Evolutionary conservation across 2,329 filamentous ascomycete species (phyloP), one percentile per base, ranked within the genome.

Genomic region (Trichoderma endophyticum): DNA sequence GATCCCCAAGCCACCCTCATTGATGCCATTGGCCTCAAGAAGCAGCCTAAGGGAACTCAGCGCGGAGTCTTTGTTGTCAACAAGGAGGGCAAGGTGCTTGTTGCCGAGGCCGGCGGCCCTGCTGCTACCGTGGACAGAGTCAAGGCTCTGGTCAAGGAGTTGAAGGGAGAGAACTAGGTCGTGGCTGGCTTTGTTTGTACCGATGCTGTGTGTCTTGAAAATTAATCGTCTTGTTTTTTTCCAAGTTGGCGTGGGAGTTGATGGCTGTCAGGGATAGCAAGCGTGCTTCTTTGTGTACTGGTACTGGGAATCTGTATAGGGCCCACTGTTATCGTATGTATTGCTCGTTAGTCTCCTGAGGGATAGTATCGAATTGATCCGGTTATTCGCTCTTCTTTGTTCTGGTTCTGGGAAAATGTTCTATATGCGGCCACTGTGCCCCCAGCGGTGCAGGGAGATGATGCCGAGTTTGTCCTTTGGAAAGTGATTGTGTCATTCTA

Each of bases 51-150:
- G 82, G 92, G 93, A 73, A 97, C 94, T 18, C 89, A 88, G 64
- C 90, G 96, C 74, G 96, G 95, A 75, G 94, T 98, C 51, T 97
- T 98, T 77, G 93, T 93, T 65, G 86, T 98, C 69, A 88, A 93
- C 81, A 97, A 96, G 85, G 80, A 86, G 28, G 95, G 94, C 72
- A 94, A 95, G 81, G 89, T 97, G 26, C 86, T 97, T 48, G 88
- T 92, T 24, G 87, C 90, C 43, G 88, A 95, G 83, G 82, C 91
- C 1, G 95, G 94, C 73, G 89, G 92, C 39, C 95, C 95, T 9
- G 90, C 89, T 73, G 90, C 87, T 11, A 98, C 95, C 6, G 87
- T 95, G 32, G 89, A 93, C 18, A 90, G 90, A 28, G 94, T 96
- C 26, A 90, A 91, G 84, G 89, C 89, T 79, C 82, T 97, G 56